Evolutionary conservation across 352 stramenopile species (phyloP), one percentile per base, ranked within the genome.

Genomic region (Phytophthora hibernalis): DNA sequence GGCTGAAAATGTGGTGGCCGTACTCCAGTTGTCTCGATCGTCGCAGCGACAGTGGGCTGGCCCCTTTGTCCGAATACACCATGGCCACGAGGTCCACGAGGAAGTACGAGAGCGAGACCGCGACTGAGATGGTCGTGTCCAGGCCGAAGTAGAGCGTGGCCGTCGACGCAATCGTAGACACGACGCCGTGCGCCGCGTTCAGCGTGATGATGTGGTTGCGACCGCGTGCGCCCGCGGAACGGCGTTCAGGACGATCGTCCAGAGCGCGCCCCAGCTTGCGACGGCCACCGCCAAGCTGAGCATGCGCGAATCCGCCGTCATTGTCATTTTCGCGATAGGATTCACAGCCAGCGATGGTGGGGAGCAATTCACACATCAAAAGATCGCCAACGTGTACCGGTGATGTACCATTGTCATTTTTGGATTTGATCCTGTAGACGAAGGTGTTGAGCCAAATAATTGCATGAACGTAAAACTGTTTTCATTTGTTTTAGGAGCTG

Each of bases 11-110:
- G 68, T 93, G 85, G 55, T 93, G 83, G 11, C 51, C 76, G 54
- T 93, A 93, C 70, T 93, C 85, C 85, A 93, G 85, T 30, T 80
- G 63, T 6, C 83, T 65, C 55, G 85, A 84, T 21, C 69, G 73
- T 38, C 80, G 65, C 18, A 92, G 64, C 38, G 55, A 54, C 2
- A 57, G 37, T 8, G 87, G 60, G 43, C 77, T 78, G 21, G 18
- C 37, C 20, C 89, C 31, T 9, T 80, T 80, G 40, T 91, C 83
- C 16, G 67, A 66, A 50, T 76, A 40, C 30, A 90, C 43, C 85
- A 93, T 93, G 8, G 74, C 83, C 21, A 72, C 64, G 18, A 91
- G 72, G 52, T 93, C 85, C 52, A 93, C 81, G 57, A 91, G 68
- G 64, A 92, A 93, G 63, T 78, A 92, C 7, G 72, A 74, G 30